phyloP scores from a whole-genome alignment of 495 filamentous ascomycete species.

The Endocarpon pusillum region DNA sequence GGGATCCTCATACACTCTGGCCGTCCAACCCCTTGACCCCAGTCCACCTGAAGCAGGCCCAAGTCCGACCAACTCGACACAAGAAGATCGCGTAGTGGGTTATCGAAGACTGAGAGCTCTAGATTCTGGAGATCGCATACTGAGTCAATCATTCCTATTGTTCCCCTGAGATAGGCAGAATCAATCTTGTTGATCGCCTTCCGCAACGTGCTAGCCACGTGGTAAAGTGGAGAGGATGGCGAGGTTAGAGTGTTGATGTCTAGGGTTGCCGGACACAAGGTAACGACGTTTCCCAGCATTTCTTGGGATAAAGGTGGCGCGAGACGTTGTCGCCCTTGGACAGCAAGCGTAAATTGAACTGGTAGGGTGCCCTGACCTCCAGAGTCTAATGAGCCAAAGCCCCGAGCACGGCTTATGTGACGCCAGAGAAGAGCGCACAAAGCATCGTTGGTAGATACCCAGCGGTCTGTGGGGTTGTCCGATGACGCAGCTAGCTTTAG shows the following conservation, averaged over 20 bases:
- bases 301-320: conserved; percentile 16
- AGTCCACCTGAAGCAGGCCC: conserved; percentile 17
- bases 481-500: conserved; percentile 21
- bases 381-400: no score
- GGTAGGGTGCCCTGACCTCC: conserved; percentile 16
- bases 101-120: conserved; percentile 19
- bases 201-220: conserved; percentile 17
- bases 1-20: conserved; percentile 19
- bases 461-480: conserved; percentile 13
- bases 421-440: conserved; percentile 24
- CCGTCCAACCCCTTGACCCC: conserved; percentile 17
- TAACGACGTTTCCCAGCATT: conserved; percentile 19
- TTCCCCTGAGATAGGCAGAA: conserved; percentile 10
- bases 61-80: conserved; percentile 19
- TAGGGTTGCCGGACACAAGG: no score
- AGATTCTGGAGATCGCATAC: conserved; percentile 15
- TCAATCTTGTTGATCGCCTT: conserved; percentile 16
- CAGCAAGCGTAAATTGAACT: conserved; percentile 16
- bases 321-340: conserved; percentile 17
- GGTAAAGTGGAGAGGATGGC: conserved; percentile 7
- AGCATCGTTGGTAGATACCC: conserved; percentile 25
- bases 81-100: conserved; percentile 17
- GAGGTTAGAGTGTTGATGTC: conserved; percentile 11
- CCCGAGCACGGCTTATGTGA: conserved; percentile 22
- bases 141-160: conserved; percentile 11